A percentile compares a stretch with the other conserved stretches of the same genome.
Conservation (phyloP, 768 basidiomycete genomes). For the Lentinula sp. region DNA sequence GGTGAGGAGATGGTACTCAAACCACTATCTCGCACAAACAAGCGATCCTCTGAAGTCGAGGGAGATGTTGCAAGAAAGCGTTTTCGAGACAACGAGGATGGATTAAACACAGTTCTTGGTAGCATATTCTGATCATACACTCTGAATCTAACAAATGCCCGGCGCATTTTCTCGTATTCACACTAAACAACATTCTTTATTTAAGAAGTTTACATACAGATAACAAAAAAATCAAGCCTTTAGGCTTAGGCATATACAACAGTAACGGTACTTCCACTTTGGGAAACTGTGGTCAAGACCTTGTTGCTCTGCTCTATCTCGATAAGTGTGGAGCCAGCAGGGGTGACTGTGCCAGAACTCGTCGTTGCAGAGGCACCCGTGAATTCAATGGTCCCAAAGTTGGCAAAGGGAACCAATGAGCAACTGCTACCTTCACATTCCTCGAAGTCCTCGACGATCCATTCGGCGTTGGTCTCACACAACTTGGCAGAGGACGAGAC, state of each 20-base stretch:
- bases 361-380: slow-evolving; percentile 22
- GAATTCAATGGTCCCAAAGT: slow-evolving; percentile 32
- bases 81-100: neutral
- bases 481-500: neutral
- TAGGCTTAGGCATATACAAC: slow-evolving; percentile 5
- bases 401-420: slow-evolving; percentile 25
- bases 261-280: slow-evolving; percentile 14
- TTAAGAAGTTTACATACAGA: neutral
- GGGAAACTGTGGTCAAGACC: slow-evolving; percentile 17
- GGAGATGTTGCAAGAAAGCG: neutral
- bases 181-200: neutral
- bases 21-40: neutral
- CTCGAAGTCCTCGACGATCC: slow-evolving; percentile 9
- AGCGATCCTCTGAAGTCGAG: neutral
- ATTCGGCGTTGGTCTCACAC: neutral
- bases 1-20: slow-evolving; percentile 39
- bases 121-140: slow-evolving; percentile 33
- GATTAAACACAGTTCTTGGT: slow-evolving; percentile 38
- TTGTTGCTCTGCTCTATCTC: slow-evolving; percentile 26
- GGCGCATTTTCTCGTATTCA: no score
- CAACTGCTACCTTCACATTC: slow-evolving; percentile 2
- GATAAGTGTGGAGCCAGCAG: slow-evolving; percentile 25
- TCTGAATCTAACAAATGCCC: no score
- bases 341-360: slow-evolving; percentile 17
- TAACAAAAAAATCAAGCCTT: neutral